These are phyloP conservation scores for Annulohypoxylon truncatum DNA, from an alignment of 2,329 filamentous ascomycete species.

Conservation along the genomic window DNA sequence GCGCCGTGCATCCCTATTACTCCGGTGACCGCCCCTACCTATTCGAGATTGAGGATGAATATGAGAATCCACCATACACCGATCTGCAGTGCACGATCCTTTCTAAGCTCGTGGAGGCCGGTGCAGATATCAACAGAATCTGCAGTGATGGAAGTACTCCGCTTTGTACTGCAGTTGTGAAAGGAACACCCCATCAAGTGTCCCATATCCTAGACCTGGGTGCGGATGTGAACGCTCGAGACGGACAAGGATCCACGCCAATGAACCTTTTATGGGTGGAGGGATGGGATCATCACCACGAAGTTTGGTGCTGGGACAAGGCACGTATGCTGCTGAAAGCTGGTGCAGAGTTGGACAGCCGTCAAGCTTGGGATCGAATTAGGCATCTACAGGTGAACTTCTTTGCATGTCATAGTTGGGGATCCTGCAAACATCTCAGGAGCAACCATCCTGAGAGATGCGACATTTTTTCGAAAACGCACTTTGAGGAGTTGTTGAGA, in stretches of 20 bases:
- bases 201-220: slow-evolving; percentile 5
- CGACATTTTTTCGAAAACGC: no score
- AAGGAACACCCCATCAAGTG: neutral
- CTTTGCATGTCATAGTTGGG: no score
- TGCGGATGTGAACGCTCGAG: neutral
- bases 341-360: neutral
- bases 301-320: neutral
- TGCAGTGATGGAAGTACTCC: neutral
- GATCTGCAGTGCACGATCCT: neutral
- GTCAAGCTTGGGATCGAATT: neutral
- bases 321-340: neutral
- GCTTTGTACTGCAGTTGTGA: neutral
- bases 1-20: no score
- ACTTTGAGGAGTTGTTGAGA: no score
- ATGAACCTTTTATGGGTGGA: neutral
- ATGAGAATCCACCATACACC: neutral
- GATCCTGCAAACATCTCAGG: no score
- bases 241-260: neutral
- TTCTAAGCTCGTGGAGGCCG: neutral
- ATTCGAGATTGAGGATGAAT: no score
- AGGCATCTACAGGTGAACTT: no score
- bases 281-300: neutral
- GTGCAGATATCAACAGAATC: slow-evolving; percentile 6
- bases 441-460: no score
- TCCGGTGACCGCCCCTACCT: no score